Evolutionary conservation across 2,329 filamentous ascomycete genomes (phyloP), one percentile per base, ranked within the genome.

Genomic region (Camillea tinctor): DNA sequence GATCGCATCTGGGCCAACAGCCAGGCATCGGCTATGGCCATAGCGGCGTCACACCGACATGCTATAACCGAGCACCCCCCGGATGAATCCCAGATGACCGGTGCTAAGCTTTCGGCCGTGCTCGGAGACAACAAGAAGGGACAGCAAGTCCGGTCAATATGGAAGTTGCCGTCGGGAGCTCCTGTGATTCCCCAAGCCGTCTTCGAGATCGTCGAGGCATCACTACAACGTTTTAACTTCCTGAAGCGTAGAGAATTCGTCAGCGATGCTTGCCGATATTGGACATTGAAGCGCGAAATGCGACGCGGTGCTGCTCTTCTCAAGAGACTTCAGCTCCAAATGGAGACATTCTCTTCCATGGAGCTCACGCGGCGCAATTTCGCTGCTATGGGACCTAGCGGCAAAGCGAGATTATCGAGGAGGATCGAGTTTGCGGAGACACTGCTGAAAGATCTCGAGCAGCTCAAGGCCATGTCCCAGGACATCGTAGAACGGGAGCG

Each of bases 311-410:
- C 95, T 26, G 92, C 95, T 3, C 81, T 99, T 58, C 83, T 99
- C 61, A 98, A 98, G 77, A 88, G 95, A 40, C 82, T 99, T 20
- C 95, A 99, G 74, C 79, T 98, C 59, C 93, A 97, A 74, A 90
- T 97, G 83, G 94, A 98, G 75, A 92, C 92, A 0, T 99, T 98
- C 75, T 94, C 94, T 6, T 97, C 93, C 0, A 97, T 97, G 90
- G 95, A 99, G 76, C 88, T 99, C 66, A 97, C 95, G 1, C 86
- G 95, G 56, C 89, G 95, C 60, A 94, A 98, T 75, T 99, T 97
- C 75, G 90, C 90, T n/a, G 89, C 90, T 44, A 97, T 98, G 92
- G 95, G 95, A 6, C 88, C 90, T 49, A 88, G 87, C 52, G 95
- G 95, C 57, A 88, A 89, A 69, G 84, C 90, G 23, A 85, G 92